phyloP scores from a whole-genome alignment of 1,139 yeast genomes.

The Candida sanyaensis region DNA sequence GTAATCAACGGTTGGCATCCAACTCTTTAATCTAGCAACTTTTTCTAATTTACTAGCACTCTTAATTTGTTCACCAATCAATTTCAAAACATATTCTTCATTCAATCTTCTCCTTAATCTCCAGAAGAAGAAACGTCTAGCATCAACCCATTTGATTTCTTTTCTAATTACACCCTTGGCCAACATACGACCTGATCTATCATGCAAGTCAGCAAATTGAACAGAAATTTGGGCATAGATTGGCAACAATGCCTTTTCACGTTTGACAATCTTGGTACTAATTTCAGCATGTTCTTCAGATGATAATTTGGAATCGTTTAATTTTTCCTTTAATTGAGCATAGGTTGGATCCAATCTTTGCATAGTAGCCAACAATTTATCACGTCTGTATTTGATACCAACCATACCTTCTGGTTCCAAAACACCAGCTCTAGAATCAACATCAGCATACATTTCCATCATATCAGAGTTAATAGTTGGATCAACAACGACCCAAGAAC shows the following conservation, averaged over 20 bases:
- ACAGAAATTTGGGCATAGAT: constrained; percentile 90
- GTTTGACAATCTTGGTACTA: constrained; percentile 66
- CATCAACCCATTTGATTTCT: constrained; percentile 80
- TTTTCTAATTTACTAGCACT: constrained; percentile 73
- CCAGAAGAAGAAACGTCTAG: constrained; percentile 99
- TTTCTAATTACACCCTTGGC: constrained; percentile 89
- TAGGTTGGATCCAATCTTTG: constrained; percentile 81
- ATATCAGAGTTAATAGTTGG: constrained; percentile 94
- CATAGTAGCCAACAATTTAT: constrained; percentile 87
- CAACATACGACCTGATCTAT: constrained; percentile 95
- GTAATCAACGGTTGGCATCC: constrained; percentile 76
- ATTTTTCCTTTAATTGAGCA: constrained; percentile 61
- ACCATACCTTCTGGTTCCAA: constrained; percentile 99
- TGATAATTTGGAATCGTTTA: constrained; percentile 52
- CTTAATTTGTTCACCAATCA: constrained; percentile 67
- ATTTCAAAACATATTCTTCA: constrained; percentile 83
- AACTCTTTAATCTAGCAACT: constrained; percentile 82
- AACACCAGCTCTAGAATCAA: constrained; percentile 96
- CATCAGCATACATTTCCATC: constrained; percentile 99
- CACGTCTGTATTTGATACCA: constrained; percentile 95
- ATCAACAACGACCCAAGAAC: constrained; percentile 99
- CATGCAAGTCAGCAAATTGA: constrained; percentile 97
- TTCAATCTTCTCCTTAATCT: constrained; percentile 94
- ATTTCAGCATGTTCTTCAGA: constrained; percentile 68
- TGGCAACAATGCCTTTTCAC: constrained; percentile 83